Evolutionary conservation across 208 protist genomes (phyloP).

Genomic region (Naegleria lovaniensis): DNA sequence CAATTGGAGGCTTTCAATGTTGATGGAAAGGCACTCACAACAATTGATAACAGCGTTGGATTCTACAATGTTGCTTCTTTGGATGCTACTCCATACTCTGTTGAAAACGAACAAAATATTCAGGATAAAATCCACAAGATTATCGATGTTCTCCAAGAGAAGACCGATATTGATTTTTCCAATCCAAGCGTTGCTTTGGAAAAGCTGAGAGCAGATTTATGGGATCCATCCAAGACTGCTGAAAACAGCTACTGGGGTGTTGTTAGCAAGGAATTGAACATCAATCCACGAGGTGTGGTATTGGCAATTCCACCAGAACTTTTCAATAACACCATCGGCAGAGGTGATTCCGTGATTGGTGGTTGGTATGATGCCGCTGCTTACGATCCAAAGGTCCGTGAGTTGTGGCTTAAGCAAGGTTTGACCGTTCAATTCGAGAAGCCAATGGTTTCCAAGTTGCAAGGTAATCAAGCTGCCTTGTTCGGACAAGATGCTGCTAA

Average conservation of each 20-base stretch:
- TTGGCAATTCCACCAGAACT: not conserved
- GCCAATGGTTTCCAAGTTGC: not conserved
- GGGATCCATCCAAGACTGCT: not conserved
- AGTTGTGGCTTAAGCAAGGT: not conserved
- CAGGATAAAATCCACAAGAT: slow-evolving; percentile 1
- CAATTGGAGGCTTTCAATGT: not conserved
- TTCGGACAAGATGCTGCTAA: not conserved
- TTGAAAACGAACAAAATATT: not conserved
- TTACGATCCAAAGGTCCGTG: not conserved
- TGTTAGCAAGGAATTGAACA: not conserved
- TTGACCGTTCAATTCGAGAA: not conserved
- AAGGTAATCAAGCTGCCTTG: not conserved
- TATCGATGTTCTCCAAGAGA: not conserved
- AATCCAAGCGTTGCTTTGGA: not conserved
- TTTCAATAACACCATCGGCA: not conserved
- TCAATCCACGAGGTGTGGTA: not conserved
- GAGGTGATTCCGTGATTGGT: not conserved
- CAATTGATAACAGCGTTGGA: not conserved
- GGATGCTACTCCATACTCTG: not conserved
- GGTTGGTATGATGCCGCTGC: not conserved
- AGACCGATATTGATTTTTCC: slow-evolving; percentile 13
- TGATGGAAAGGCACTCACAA: not conserved
- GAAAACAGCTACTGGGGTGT: slow-evolving; percentile 15
- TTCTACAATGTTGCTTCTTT: not conserved
- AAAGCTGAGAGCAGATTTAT: not conserved